Conservation (phyloP, 495 filamentous ascomycete species). For the Copromyces sp. region DNA sequence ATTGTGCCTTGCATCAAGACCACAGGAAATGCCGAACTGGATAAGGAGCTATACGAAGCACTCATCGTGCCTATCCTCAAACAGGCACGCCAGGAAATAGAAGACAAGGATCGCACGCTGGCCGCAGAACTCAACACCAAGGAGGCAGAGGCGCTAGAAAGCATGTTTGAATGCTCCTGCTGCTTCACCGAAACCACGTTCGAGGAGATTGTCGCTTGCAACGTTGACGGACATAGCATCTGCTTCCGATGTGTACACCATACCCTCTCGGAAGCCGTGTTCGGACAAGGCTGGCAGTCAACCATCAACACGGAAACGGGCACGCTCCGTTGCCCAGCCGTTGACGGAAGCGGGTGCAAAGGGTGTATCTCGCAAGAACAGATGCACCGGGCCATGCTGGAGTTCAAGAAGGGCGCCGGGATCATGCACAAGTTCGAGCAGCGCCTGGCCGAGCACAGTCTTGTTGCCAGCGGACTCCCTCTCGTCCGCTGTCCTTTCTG, state of each 20-base stretch:
- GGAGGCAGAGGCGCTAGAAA: constrained; percentile 61
- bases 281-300: constrained; percentile 84
- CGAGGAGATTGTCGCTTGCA: constrained; percentile 73
- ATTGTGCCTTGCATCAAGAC: constrained; percentile 50
- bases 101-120: constrained; percentile 49
- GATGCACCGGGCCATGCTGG: constrained; percentile 59
- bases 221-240: constrained; percentile 61
- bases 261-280: constrained; percentile 72
- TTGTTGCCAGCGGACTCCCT: constrained; percentile 61
- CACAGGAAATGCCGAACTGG: constrained; percentile 69
- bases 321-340: constrained; percentile 72
- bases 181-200: constrained; percentile 73
- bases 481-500: constrained; percentile 86
- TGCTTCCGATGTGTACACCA: constrained; percentile 78
- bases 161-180: constrained; percentile 81
- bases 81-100: constrained; percentile 44
- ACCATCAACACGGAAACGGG: constrained; percentile 60
- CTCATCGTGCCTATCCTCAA: constrained; percentile 55
- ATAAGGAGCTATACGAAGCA: constrained; percentile 62
- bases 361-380: constrained; percentile 59
- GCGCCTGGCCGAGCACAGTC: constrained; percentile 58
- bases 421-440: constrained; percentile 63
- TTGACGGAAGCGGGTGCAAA: constrained; percentile 54
- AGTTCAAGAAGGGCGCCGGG: constrained; percentile 57
- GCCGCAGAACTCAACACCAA: constrained; percentile 61